Base-by-base conservation (phyloP, 129 eudicot genomes). In the Centrapalus pauciflorus region DNA sequence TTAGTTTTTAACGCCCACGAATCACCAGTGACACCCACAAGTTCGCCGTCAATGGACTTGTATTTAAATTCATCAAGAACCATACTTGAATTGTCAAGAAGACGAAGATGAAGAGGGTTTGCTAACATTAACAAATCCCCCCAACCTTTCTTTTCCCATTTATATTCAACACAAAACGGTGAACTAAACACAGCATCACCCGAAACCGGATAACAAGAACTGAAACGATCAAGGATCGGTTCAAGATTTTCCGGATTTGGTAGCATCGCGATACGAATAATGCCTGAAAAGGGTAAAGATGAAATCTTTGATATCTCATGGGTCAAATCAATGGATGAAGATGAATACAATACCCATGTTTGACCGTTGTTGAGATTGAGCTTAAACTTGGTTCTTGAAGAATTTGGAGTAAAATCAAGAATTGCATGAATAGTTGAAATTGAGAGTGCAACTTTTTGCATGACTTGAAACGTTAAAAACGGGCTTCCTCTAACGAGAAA, bases 91-190 rank as follows among this genome's bases (percentile, higher is more conserved):
- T 64, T 73, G 43, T 86, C 76, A 34, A 92, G 84, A 52, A 92
- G 85, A 52, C 33, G 62, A 54, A 85, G 55, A 78, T 92, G 98
- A 16, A 92, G 83, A 70, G 98, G 96, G 71, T 88, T 87, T 25
- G 98, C 98, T 30, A 92, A 79, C 96, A 88, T 83, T 29, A 92
- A 54, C 76, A 92, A 80, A 75, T 92, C 89, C 4, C 98, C 98
- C 89, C 84, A 83, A 5, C 98, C 98, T 74, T 67, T 82, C 73
- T 68, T 88, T 37, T 83, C 89, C 96, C 96, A 92, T 58, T 57
- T 92, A 62, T 92, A 92, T 71, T 85, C 86, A 76, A 88, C 77
- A 73, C 79, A 55, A 66, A 79, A 88, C 5, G 96, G 95, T 23
- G 52, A 58, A 4, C 65, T 75, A 24, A 92, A 78, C 8, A 29